Conservation (phyloP, 164 flowering plant species). For the Magnolia kwangsiensis region DNA sequence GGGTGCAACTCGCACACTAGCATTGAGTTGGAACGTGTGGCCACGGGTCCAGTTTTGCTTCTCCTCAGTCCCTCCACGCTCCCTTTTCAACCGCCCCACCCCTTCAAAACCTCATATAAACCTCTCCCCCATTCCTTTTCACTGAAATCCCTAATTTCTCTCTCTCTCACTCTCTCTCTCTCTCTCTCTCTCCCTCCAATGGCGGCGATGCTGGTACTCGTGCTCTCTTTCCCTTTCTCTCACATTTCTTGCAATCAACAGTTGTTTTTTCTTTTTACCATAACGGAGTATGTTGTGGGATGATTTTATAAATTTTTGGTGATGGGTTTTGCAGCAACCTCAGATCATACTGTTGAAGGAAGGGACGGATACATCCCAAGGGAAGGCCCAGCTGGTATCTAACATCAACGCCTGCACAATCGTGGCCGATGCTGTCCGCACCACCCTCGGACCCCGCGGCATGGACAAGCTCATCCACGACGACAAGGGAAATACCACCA, state of each 20-base stretch:
- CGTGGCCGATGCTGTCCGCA: constrained; percentile 75
- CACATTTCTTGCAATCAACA: background rate
- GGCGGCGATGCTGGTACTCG: constrained; percentile 54
- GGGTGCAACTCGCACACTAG: too few species aligned
- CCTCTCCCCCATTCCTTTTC: background rate
- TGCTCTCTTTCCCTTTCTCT: background rate
- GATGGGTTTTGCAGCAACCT: constrained; percentile 61
- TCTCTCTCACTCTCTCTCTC: background rate
- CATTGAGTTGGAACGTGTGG: too few species aligned
- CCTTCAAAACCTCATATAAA: too few species aligned
- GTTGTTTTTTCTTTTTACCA: background rate
- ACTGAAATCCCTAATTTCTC: background rate
- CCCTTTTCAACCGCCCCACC: too few species aligned
- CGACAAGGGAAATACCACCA: constrained; percentile 88
- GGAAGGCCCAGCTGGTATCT: constrained; percentile 88
- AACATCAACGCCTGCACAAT: constrained; percentile 92
- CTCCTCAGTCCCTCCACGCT: too few species aligned
- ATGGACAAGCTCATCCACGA: constrained; percentile 99
- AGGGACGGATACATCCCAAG: constrained; percentile 98
- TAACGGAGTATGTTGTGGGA: background rate
- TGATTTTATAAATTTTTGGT: background rate
- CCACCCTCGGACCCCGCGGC: constrained; percentile 96
- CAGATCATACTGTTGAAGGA: constrained; percentile 92
- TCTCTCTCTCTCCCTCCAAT: constrained; percentile 21
- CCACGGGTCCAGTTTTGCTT: too few species aligned